A percentile compares a stretch with the other conserved stretches of the same genome.
These are phyloP conservation scores for Hevea brasiliensis DNA, from an alignment of 345 rosid genomes.

Conservation along the genomic window DNA sequence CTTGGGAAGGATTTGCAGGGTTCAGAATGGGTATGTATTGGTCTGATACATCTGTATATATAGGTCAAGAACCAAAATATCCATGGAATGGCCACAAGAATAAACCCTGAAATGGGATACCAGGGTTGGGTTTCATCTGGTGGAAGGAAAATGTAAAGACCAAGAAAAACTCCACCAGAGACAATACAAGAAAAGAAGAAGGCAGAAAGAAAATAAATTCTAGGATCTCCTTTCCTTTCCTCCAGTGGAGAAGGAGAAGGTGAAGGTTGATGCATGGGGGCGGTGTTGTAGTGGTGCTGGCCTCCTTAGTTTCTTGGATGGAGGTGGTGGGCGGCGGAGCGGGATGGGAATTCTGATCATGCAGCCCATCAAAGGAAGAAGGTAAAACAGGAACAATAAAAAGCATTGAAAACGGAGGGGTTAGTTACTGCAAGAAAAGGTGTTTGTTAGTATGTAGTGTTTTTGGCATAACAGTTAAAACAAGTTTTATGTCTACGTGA, in stretches of 20 bases:
- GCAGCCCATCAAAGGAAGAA: slow-evolving; percentile 11
- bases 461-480: background rate
- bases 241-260: slow-evolving; percentile 28
- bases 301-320: background rate
- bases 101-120: slow-evolving; percentile 49
- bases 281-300: background rate
- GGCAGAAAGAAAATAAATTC: slow-evolving; percentile 40
- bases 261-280: background rate
- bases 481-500: too few species aligned
- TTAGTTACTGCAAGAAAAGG: background rate
- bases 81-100: slow-evolving; percentile 70
- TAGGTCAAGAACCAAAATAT: slow-evolving; percentile 59
- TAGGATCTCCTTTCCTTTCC: slow-evolving; percentile 46
- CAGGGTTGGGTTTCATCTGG: slow-evolving; percentile 26
- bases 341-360: background rate
- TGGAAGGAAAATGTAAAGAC: slow-evolving; percentile 47
- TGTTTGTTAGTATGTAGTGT: slow-evolving; percentile 1
- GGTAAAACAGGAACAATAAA: background rate
- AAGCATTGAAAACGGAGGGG: background rate
- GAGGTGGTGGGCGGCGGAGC: background rate
- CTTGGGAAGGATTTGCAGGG: background rate
- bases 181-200: slow-evolving; percentile 49
- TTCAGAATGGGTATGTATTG: slow-evolving; percentile 1
- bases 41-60: slow-evolving; percentile 48
- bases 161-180: slow-evolving; percentile 54